Evolutionary conservation across 2,329 filamentous ascomycete species (phyloP).

Genomic region (Beauveria rudraprayagi): DNA sequence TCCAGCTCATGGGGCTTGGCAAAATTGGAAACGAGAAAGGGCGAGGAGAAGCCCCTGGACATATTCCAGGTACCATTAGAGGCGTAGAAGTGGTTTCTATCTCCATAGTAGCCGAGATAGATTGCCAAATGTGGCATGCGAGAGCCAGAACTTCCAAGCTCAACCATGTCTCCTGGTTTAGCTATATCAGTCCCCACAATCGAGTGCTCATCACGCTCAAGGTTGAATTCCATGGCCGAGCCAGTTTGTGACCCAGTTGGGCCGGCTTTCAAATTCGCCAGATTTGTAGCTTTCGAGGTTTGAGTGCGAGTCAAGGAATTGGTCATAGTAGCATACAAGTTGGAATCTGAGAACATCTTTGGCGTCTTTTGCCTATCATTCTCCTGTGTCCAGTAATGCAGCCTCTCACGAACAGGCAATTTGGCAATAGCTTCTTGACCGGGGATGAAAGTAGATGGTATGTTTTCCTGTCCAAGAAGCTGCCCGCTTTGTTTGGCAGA

Average conservation of each 20-base stretch:
- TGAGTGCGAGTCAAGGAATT: constrained; percentile 23
- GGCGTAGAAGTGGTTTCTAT: constrained; percentile 47
- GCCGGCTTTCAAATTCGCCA: neutral
- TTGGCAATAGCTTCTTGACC: neutral
- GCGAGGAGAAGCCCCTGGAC: constrained; percentile 32
- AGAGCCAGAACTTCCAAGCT: constrained; percentile 29
- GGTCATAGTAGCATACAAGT: constrained; percentile 15
- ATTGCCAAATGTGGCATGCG: constrained; percentile 42
- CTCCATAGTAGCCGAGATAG: constrained; percentile 43
- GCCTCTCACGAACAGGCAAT: constrained; percentile 29
- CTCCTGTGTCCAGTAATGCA: constrained; percentile 33
- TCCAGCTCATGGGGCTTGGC: constrained; percentile 32
- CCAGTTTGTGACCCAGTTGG: constrained; percentile 1
- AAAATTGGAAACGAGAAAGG: constrained; percentile 45
- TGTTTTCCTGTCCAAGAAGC: neutral
- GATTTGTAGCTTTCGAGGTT: neutral
- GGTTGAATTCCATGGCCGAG: neutral
- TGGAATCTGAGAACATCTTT: constrained; percentile 14
- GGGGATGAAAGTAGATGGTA: neutral
- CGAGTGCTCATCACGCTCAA: constrained; percentile 3
- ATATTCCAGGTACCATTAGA: constrained; percentile 42
- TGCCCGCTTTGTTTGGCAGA: neutral
- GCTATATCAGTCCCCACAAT: constrained; percentile 7
- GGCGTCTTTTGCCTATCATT: constrained; percentile 21
- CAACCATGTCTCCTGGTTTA: constrained; percentile 16